Conservation (phyloP, 2,329 filamentous ascomycete genomes). For the Fusarium longipes region DNA sequence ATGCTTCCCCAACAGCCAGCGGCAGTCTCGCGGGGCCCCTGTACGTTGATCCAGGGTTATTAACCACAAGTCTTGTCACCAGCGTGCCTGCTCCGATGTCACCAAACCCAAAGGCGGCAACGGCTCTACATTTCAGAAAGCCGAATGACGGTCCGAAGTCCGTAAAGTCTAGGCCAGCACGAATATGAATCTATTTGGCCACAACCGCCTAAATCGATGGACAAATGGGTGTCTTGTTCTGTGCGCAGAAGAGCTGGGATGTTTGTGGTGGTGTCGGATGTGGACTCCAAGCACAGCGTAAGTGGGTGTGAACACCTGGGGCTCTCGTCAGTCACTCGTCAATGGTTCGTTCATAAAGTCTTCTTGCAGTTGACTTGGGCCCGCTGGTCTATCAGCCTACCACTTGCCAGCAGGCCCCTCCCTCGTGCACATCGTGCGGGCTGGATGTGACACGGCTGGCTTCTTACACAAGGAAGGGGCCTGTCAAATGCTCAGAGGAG, state of each 20-base stretch:
- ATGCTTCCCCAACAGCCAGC: conserved; percentile 23
- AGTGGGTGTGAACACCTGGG: conserved; percentile 38
- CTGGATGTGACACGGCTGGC: conserved; percentile 37
- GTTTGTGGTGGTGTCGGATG: conserved; percentile 43
- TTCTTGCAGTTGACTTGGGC: conserved; percentile 28
- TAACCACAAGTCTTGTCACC: conserved; percentile 15
- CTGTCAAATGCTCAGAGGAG: conserved; percentile 20
- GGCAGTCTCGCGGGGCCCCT: conserved; percentile 36
- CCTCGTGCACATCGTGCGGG: conserved; percentile 38
- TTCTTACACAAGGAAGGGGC: conserved; percentile 36
- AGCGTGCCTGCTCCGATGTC: conserved; percentile 7
- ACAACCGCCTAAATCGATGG: conserved; percentile 30
- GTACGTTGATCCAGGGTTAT: conserved; percentile 24
- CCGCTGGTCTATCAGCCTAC: conserved; percentile 39
- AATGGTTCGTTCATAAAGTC: conserved; percentile 38
- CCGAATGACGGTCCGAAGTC: conserved; percentile 26
- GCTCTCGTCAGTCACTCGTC: conserved; percentile 33
- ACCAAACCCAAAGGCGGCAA: conserved; percentile 25
- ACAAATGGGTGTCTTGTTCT: conserved; percentile 39
- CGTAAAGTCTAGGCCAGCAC: conserved; percentile 30
- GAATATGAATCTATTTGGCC: conserved; percentile 23
- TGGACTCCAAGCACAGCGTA: conserved; percentile 31
- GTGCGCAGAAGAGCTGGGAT: conserved; percentile 38
- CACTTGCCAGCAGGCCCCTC: conserved; percentile 35
- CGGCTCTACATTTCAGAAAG: conserved; percentile 22